Base-by-base conservation (phyloP, 257 asterid species). In the Gentiana macrophylla region DNA sequence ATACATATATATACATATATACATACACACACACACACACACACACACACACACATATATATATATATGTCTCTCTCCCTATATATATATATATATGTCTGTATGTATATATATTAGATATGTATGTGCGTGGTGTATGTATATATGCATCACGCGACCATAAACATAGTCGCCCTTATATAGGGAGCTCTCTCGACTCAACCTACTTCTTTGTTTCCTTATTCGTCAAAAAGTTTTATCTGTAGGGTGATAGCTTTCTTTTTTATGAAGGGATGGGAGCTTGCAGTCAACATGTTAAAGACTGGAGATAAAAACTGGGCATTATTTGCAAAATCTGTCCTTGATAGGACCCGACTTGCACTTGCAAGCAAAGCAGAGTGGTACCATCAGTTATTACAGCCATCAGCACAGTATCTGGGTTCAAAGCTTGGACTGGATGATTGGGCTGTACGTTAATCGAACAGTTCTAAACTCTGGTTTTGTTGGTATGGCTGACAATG, bases 381-480 rank as follows among this genome's bases (percentile, higher is more conserved):
- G 70, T 92, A 78, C 69, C 94, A 83, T 72, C 83, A 81, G 54
- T 74, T 92, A 65, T 72, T 92, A 75, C 99, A 92, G 66, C 95
- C 99, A 60, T 83, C 99, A 50, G 99, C 99, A 32, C 95, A 88
- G 74, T 83, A 88, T 72, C 86, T 92, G 32, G 99, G 99, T 52
- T 83, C 97, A 51, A 73, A 49, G 70, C 99, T 92, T 66, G 89
- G 94, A 61, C 91, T 92, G 73, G 94, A 85, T 67, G 74, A 74
- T 53, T 76, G 81, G 85, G 99, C 95, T 15, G 99, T 92, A 88
- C 49, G 89, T 75, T 48, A 61, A 55, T 50, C 56, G 12, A 53
- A 36, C 58, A 64, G 61, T 15, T 8, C 67, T 65, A 37, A 44
- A 15, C 58, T 50, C 13, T 43, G 15, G 52, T 60, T 59, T 64